A percentile compares a stretch with the other conserved stretches of the same genome.
phyloP scores from a whole-genome alignment of 176 grass and related monocot species.

The Alloteropsis semialata region DNA sequence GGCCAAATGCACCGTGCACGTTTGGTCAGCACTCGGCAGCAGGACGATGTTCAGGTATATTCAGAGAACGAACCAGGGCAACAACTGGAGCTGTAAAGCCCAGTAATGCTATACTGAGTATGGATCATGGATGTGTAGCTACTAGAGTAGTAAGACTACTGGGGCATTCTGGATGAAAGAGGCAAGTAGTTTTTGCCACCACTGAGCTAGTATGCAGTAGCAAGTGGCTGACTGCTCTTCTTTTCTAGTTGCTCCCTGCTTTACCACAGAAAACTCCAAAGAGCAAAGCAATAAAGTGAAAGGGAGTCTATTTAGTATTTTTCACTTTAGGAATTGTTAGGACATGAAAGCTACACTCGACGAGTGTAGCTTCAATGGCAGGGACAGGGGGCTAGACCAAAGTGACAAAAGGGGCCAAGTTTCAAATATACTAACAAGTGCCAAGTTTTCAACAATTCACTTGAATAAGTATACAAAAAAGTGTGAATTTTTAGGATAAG shows the following conservation, averaged over 20 bases:
- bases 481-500: neutral
- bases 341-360: constrained; percentile 20
- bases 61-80: too few species aligned
- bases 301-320: neutral
- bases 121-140: too few species aligned
- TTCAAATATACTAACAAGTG: neutral
- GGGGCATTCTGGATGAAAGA: too few species aligned
- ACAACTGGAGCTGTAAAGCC: too few species aligned
- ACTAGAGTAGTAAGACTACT: too few species aligned
- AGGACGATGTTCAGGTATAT: too few species aligned
- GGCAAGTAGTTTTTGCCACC: neutral
- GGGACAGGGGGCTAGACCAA: neutral
- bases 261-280: constrained; percentile 10
- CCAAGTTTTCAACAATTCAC: neutral
- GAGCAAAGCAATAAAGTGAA: constrained; percentile 11
- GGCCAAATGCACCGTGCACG: neutral
- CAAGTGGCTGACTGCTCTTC: neutral
- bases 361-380: neutral
- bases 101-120: too few species aligned
- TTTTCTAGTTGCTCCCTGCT: neutral
- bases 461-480: neutral
- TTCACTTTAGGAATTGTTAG: constrained; percentile 30
- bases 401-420: neutral
- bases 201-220: neutral
- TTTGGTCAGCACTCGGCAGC: too few species aligned